Base-by-base conservation (phyloP, 2,329 filamentous ascomycete species). In the Colletotrichum melonis region DNA sequence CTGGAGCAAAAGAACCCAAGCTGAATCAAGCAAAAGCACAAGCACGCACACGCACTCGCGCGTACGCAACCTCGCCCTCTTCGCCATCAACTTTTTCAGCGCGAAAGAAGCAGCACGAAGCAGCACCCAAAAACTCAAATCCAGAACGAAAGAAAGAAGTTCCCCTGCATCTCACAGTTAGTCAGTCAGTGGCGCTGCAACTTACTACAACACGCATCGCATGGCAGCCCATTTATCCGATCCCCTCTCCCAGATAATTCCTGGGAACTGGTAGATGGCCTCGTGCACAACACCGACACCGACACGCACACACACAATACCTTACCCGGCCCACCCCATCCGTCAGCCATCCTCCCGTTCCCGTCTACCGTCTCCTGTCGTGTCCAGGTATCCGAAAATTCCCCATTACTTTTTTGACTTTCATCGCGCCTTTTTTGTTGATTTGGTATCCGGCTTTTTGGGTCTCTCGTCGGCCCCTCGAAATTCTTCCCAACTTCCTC, bases 151-250 rank as follows among this genome's bases (percentile, higher is more conserved):
- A 49, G 16, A n/a, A n/a, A 49, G 19, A 49, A 49, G n/a, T 24
- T 16, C 12, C 42, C 26, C 22, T 49, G 59, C 30, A 12, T 24
- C 24, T 22, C 42, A 42, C 16, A 42, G 14, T 42, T 7, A n/a
- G 42, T 63, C 24, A 24, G 32, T 35, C 32, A 12, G 30, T 64
- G 49, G 62, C 62, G 62, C 19, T n/a, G 42, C 19, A 9, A 49
- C 42, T 49, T 49, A 49, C 42, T 55, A 26, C 30, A 42, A 26
- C 30, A 35, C 32, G 32, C 32, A 35, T 35, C 32, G 28, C 26
- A 49, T 55, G 8, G 62, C 49, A 49, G 14, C 49, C 49, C 49
- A 64, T 64, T 55, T 64, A 64, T 64, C 62, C 62, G 49, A 64
- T 42, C 28, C 14, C 12, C 22, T 35, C 38, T 28, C 30, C 24